Evolutionary conservation across 2,329 filamentous ascomycete species (phyloP).

Genomic region (Botrytis elliptica): DNA sequence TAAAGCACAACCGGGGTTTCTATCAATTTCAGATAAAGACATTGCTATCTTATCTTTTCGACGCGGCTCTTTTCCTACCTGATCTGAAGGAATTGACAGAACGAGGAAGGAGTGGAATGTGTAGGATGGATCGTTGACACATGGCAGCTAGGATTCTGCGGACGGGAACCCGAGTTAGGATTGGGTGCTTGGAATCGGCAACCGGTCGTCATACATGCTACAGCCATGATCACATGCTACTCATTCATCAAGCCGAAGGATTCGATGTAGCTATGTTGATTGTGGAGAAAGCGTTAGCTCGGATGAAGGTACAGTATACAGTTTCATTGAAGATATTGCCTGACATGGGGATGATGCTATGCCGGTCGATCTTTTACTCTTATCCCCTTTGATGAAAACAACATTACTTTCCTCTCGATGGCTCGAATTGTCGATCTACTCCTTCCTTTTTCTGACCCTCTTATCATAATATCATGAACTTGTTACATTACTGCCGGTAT

Average conservation of each 20-base stretch:
- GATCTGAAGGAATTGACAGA: background rate
- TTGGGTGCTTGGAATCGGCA: background rate
- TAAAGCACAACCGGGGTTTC: background rate
- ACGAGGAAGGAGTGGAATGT: background rate
- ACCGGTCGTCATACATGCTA: background rate
- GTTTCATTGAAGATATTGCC: background rate
- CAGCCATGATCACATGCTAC: background rate
- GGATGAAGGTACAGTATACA: background rate
- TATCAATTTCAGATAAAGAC: background rate
- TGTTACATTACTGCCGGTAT: background rate
- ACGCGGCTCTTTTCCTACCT: background rate
- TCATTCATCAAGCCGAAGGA: background rate
- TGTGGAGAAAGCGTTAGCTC: background rate
- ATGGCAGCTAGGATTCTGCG: background rate
- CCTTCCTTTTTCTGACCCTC: background rate
- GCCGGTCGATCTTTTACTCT: background rate
- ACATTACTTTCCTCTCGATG: background rate
- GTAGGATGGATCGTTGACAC: background rate
- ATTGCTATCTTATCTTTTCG: background rate
- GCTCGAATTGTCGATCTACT: background rate
- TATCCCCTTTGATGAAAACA: background rate
- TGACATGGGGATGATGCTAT: background rate
- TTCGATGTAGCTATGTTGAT: background rate
- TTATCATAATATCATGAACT: background rate
- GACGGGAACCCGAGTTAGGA: conserved; percentile 3